Evolutionary conservation across 2,329 filamentous ascomycete species (phyloP), one percentile per base, ranked within the genome.

Genomic region (Coniochaeta ligniaria): DNA sequence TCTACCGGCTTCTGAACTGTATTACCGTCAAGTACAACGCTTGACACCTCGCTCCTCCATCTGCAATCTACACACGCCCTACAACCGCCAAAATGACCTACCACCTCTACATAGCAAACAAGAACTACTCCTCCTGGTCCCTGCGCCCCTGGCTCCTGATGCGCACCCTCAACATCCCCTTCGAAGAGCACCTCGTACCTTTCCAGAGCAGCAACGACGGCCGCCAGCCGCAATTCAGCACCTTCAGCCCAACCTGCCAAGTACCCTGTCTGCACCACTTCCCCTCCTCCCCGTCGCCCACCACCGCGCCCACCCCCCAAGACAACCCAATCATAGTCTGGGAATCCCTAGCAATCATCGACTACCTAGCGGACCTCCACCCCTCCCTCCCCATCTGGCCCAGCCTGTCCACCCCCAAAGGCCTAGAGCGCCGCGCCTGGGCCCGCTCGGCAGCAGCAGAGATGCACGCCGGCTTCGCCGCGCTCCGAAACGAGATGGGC

Each of bases 311-410:
- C 47, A 26, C 47, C 3, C 3, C 47, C 20, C 47, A 12, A 6
- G n/a, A 26, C 2, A 62, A 55, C 17, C 65, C 67, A 12, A 68
- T 76, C 35, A 62, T 74, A 7, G 66, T 81, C 57, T 77, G 74
- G 68, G 80, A 82, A 62, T 81, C 79, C 0, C 71, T 81, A 16
- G 74, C 80, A 60, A 81, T 82, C 56, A 70, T 70, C 69, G 78
- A 81, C 60, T 77, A 76, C 64, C 67, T 82, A 4, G 76, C 78
- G 20, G 79, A 82, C 61, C 63, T 66, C 22, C 66, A 78, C 57
- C 75, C 77, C 0, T 62, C 64, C 16, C 66, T 26, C 8, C 33
- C 61, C n/a, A 73, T 76, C 0, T 82, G 78, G 75, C 79, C 80
- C 0, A 3, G 26, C 20, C 47, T 52, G 5, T 17, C 14, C 24